Conservation (phyloP, 2,329 filamentous ascomycete species). For the Diaporthe sp. region DNA sequence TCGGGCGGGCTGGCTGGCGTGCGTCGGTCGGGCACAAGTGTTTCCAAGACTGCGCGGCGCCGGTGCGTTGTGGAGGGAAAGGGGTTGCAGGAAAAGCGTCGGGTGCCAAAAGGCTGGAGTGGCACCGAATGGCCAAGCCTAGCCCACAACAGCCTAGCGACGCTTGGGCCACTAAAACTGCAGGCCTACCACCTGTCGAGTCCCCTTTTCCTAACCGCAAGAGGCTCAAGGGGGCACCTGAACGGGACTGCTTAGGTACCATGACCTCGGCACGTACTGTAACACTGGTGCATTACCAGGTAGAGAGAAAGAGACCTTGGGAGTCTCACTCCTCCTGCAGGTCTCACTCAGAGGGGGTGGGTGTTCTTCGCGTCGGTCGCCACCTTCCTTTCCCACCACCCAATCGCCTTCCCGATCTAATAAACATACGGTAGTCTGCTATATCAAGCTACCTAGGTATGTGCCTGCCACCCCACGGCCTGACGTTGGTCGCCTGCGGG, state of each 20-base stretch:
- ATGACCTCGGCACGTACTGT: slow-evolving; percentile 9
- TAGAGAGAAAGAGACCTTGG: neutral
- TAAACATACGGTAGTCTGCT: neutral
- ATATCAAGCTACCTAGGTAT: neutral
- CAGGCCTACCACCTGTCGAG: slow-evolving; percentile 28
- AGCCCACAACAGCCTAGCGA: slow-evolving; percentile 30
- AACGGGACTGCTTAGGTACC: slow-evolving; percentile 1
- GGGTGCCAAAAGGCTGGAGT: slow-evolving; percentile 35
- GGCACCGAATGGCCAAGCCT: slow-evolving; percentile 31
- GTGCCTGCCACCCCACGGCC: neutral
- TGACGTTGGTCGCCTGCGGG: slow-evolving; percentile 2
- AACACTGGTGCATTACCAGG: slow-evolving; percentile 18
- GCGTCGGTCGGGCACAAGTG: slow-evolving; percentile 33
- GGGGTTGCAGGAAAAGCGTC: slow-evolving; percentile 38
- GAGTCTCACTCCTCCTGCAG: slow-evolving; percentile 20
- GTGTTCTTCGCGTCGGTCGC: neutral
- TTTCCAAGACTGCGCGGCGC: slow-evolving; percentile 24
- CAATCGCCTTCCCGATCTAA: neutral
- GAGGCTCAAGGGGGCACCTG: slow-evolving; percentile 15
- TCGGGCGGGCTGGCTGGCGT: slow-evolving; percentile 19
- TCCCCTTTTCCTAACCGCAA: slow-evolving; percentile 28
- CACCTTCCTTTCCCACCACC: neutral
- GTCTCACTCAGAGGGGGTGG: slow-evolving; percentile 17
- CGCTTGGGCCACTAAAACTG: slow-evolving; percentile 34
- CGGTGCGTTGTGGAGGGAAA: slow-evolving; percentile 33